Percentiles rank a stretch among this genome's conserved stretches.
These are phyloP conservation scores for Phytopythium ostracodes DNA, from an alignment of 352 stramenopile species.

Conservation along the genomic window DNA sequence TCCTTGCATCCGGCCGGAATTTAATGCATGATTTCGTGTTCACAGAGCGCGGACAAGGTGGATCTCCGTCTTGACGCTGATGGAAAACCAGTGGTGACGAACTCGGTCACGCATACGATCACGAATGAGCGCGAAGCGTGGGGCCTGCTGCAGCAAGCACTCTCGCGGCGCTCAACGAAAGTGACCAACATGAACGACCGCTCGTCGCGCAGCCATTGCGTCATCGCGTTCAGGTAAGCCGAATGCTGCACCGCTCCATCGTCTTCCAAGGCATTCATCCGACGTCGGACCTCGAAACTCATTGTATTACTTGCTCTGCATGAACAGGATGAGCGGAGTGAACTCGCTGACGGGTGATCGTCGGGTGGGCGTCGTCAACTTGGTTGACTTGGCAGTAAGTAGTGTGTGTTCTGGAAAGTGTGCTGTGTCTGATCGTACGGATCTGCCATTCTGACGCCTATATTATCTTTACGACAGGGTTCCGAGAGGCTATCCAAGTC, in stretches of 20 bases:
- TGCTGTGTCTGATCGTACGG: neutral
- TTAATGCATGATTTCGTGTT: neutral
- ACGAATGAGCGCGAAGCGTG: constrained; percentile 57
- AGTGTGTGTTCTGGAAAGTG: neutral
- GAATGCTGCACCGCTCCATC: neutral
- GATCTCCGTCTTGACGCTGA: constrained; percentile 65
- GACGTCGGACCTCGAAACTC: neutral
- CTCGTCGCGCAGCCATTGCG: constrained; percentile 81
- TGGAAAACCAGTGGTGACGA: constrained; percentile 59
- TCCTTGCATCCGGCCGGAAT: too few species aligned
- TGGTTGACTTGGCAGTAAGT: constrained; percentile 78
- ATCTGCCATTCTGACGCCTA: neutral
- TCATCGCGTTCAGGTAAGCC: constrained; percentile 75
- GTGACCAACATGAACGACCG: constrained; percentile 83
- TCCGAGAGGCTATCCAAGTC: constrained; percentile 82
- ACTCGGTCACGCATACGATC: constrained; percentile 57
- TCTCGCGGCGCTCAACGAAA: constrained; percentile 68
- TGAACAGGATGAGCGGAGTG: constrained; percentile 44
- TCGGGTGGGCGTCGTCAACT: constrained; percentile 64
- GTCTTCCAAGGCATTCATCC: neutral
- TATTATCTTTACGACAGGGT: constrained; percentile 26
- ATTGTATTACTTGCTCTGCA: neutral
- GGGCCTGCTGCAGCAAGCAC: constrained; percentile 57
- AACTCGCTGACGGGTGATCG: constrained; percentile 56
- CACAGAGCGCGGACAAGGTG: constrained; percentile 59